Evolutionary conservation across 495 filamentous ascomycete species (phyloP), one percentile per base, ranked within the genome.

Genomic region (Lophiotrema nucula): DNA sequence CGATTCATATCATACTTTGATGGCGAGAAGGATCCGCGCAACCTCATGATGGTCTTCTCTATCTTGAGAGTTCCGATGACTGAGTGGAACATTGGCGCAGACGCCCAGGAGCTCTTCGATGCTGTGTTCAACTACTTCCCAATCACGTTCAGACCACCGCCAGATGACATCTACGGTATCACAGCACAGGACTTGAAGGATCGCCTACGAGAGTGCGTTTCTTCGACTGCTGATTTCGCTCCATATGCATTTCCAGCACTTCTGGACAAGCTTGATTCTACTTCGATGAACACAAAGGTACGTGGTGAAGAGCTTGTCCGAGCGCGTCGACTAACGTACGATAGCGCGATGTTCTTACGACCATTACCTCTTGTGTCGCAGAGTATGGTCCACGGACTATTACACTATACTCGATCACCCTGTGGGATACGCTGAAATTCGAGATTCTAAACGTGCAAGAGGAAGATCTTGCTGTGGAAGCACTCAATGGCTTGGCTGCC

Each of bases 101-200:
- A 86, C 68, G 80, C 76, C 6, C 85, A 89, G 60, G 54, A 67
- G 11, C 72, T 89, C 16, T 90, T 89, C 66, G 87, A 90, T 58
- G 75, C 85, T 3, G 84, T 87, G 15, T 90, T 88, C 66, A 87
- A 87, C 58, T 90, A 90, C 69, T 90, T 89, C 66, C 87, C 87
- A 0, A 89, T 90, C 51, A 88, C 87, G 0, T 90, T 89, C 69
- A 77, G 81, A 60, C 87, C 87, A 19, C 87, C 87, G 0, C 86
- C 86, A 8, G 84, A 87, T 53, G 87, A 89, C 64, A 86, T 87
- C 3, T 89, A 88, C 41, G 81, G 83, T 4, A 88, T 90, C 53
- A 88, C 86, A 24, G 79, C 87, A 3, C 85, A 89, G 68, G 81
- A 90, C 57, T 69, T 90, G 43, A 90, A 90, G 58, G 75, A 76